phyloP scores from a whole-genome alignment of 306 rosid genomes.

The Potentilla sterilis region DNA sequence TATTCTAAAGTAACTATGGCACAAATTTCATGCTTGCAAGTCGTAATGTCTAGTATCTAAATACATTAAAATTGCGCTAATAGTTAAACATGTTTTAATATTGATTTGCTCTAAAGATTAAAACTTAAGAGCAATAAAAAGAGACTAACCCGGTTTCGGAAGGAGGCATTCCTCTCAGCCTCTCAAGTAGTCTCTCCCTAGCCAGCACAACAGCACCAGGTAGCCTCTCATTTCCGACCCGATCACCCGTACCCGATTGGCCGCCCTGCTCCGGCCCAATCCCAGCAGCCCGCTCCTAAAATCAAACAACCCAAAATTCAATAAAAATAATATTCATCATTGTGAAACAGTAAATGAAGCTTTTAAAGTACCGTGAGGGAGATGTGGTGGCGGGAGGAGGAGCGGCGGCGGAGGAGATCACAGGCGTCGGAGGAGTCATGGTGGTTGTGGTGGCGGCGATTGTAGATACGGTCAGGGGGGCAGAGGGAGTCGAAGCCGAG shows the following conservation, averaged over 20 bases:
- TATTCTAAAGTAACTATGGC: too few species aligned
- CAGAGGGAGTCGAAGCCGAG: conserved; percentile 38
- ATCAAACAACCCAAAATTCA: conserved; percentile 7
- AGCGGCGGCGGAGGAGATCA: conserved; percentile 46
- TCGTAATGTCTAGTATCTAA: not conserved
- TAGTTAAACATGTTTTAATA: not conserved
- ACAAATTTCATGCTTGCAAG: not conserved
- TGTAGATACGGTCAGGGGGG: conserved; percentile 28
- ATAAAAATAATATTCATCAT: too few species aligned
- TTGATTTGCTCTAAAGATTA: not conserved
- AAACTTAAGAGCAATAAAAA: not conserved
- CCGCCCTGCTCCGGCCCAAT: conserved; percentile 40
- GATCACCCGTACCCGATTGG: conserved; percentile 30
- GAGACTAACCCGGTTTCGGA: conserved; percentile 62
- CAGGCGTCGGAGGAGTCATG: conserved; percentile 41
- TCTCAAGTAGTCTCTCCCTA: conserved; percentile 76
- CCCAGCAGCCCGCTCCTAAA: conserved; percentile 43
- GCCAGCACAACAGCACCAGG: conserved; percentile 82
- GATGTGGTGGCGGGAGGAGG: conserved; percentile 39
- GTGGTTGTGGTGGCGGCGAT: conserved; percentile 30
- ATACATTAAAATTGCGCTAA: not conserved
- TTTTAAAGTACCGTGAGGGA: conserved; percentile 29
- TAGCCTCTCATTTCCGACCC: conserved; percentile 49
- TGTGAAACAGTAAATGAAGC: too few species aligned
- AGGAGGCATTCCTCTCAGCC: conserved; percentile 70